These are phyloP conservation scores for Postia placenta DNA, from an alignment of 768 basidiomycete genomes.

Conservation along the genomic window DNA sequence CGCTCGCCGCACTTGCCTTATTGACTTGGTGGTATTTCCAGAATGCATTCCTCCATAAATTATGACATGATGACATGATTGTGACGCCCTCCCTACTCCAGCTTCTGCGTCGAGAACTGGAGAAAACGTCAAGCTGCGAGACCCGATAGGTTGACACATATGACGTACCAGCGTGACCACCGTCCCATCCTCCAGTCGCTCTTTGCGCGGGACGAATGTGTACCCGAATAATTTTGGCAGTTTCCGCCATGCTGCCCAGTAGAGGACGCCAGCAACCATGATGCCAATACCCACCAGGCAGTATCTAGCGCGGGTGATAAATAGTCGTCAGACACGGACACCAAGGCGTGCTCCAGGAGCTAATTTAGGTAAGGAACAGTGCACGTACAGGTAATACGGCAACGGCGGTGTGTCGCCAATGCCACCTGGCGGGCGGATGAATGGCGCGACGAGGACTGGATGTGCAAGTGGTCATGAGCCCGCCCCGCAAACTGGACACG, in stretches of 20 bases:
- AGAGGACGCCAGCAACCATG: conserved; percentile 39
- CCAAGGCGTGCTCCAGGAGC: no score
- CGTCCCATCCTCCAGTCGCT: conserved; percentile 44
- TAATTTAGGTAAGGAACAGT: no score
- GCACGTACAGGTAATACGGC: conserved; percentile 44
- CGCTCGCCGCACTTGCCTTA: no score
- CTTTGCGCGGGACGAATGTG: conserved; percentile 42
- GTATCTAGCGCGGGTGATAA: conserved; percentile 33
- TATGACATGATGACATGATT: background rate
- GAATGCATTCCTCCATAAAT: background rate
- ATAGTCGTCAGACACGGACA: background rate
- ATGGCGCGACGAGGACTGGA: conserved; percentile 47
- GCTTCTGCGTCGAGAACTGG: conserved; percentile 13
- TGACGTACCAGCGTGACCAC: conserved; percentile 41
- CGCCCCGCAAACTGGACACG: background rate
- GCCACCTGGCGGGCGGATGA: conserved; percentile 45
- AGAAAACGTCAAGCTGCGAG: background rate
- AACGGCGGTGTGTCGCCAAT: conserved; percentile 56
- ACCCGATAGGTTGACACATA: background rate
- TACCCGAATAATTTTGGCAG: conserved; percentile 45
- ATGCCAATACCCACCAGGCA: conserved; percentile 48
- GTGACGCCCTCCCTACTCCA: conserved; percentile 1
- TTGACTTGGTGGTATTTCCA: background rate
- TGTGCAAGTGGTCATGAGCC: conserved; percentile 7
- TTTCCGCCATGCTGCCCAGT: conserved; percentile 52